Base-by-base conservation (phyloP, 371 early-diverging fungal genomes). In the Saksenaea vasiformis region DNA sequence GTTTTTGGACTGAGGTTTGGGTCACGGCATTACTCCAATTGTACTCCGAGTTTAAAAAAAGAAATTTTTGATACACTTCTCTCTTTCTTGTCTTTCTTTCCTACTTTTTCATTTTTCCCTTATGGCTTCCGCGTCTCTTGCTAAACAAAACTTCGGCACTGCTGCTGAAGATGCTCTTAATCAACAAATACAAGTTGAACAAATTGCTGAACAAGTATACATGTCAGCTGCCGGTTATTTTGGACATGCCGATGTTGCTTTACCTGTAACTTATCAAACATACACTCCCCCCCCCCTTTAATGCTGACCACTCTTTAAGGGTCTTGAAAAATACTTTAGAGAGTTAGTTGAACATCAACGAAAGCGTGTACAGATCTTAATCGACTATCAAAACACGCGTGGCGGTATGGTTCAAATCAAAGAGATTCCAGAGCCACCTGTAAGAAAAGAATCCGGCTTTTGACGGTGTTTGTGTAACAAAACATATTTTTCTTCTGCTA, bases 301-400 rank as follows among this genome's bases (percentile, higher is more conserved):
- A 15, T 22, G n/a, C 37, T 44, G 28, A 60, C 41, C 13, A 9
- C 22, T 13, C 13, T 54, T 35, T 3, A 51, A 79, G 79, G 87
- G 87, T 1, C 71, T 87, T 53, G 72, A 70, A 31, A 83, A 83
- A 61, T 84, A 74, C 56, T 87, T 87, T 68, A 64, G 77, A 34
- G 85, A 88, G 62, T 82, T 86, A 70, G 77, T 83, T 28, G 86
- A 87, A 66, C 84, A 87, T 54, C 66, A 78, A 53, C 69, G 71
- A 5, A 54, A 71, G 60, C 57, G 69, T 37, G 87, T 82, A 31
- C 79, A 84, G 54, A 71, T 77, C 55, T 60, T 89, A 54, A 85
- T 86, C 60, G 78, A 87, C 47, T 89, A 89, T 71, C 85, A 80
- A 67, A 80, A 78, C 38, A 80, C 72, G 60, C 81, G 90, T 57